Conservation (phyloP, 139 green algal species). For the Yamagishiella unicocca region DNA sequence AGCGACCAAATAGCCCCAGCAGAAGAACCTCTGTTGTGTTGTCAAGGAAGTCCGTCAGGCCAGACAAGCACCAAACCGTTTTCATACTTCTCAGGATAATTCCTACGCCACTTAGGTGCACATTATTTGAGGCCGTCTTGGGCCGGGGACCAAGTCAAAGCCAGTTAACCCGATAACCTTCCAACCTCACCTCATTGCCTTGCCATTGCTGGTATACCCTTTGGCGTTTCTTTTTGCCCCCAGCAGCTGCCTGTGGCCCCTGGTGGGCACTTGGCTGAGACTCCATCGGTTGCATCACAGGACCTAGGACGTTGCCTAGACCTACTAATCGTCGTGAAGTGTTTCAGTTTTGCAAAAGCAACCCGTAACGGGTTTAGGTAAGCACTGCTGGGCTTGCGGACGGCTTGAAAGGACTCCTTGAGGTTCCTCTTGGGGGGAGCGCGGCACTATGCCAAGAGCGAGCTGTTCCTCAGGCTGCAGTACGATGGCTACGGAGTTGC, state of each 20-base stretch:
- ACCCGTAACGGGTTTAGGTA: constrained; percentile 44
- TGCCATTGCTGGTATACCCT: constrained; percentile 77
- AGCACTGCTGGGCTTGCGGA: constrained; percentile 28
- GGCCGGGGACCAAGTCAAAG: no score
- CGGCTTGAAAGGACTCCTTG: neutral
- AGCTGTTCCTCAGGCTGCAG: constrained; percentile 20
- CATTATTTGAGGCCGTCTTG: no score
- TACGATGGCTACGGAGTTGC: constrained; percentile 1
- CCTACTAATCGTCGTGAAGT: constrained; percentile 46
- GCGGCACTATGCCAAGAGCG: neutral
- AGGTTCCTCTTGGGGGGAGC: neutral
- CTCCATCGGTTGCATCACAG: neutral
- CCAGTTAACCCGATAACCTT: no score
- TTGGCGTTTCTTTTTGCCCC: neutral
- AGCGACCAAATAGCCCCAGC: constrained; percentile 63
- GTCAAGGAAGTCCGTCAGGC: no score
- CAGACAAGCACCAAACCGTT: no score
- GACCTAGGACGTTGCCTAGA: neutral
- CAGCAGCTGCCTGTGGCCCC: neutral
- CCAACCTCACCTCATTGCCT: constrained; percentile 77
- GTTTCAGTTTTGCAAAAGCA: constrained; percentile 69
- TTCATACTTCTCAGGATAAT: no score
- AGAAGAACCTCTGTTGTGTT: constrained; percentile 68
- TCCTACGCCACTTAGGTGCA: no score
- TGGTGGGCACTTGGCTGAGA: neutral